Conservation (phyloP, 345 rosid genomes). For the Trapa bicornis region DNA sequence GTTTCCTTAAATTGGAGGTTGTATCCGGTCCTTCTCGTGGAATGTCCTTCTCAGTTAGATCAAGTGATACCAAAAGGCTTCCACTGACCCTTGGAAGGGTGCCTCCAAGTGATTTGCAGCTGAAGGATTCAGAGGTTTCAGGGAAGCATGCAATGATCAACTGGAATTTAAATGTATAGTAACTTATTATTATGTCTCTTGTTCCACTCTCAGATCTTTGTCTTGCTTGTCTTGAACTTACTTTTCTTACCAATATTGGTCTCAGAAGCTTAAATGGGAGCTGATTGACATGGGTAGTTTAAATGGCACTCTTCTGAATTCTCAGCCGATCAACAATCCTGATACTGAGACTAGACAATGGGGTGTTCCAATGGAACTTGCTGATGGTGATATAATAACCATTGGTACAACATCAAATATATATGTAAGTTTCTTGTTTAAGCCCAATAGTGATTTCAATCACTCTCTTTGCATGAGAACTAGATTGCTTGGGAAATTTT, state of each 20-base stretch:
- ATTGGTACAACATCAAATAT: conserved; percentile 73
- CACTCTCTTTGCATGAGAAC: neutral
- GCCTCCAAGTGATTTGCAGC: conserved; percentile 53
- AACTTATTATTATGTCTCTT: conserved; percentile 9
- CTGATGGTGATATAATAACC: conserved; percentile 69
- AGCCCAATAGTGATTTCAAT: neutral
- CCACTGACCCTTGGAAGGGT: conserved; percentile 87
- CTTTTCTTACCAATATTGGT: conserved; percentile 5
- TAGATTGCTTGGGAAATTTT: neutral
- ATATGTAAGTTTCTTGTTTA: conserved; percentile 37
- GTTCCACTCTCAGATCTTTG: conserved; percentile 8
- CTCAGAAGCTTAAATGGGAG: conserved; percentile 93
- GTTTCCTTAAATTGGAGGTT: conserved; percentile 79
- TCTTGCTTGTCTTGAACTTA: conserved; percentile 4
- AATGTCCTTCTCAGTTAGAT: conserved; percentile 36
- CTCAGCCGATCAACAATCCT: conserved; percentile 47
- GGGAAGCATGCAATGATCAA: conserved; percentile 93
- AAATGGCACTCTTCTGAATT: conserved; percentile 89
- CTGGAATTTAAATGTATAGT: conserved; percentile 71
- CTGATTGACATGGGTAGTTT: conserved; percentile 93
- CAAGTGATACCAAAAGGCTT: conserved; percentile 55
- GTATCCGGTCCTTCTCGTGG: conserved; percentile 81
- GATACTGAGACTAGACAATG: conserved; percentile 62
- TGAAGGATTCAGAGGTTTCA: conserved; percentile 89
- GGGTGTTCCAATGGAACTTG: conserved; percentile 70